These are phyloP conservation scores for Neofusicoccum ribis DNA, from an alignment of 2,329 filamentous ascomycete genomes.

Conservation along the genomic window DNA sequence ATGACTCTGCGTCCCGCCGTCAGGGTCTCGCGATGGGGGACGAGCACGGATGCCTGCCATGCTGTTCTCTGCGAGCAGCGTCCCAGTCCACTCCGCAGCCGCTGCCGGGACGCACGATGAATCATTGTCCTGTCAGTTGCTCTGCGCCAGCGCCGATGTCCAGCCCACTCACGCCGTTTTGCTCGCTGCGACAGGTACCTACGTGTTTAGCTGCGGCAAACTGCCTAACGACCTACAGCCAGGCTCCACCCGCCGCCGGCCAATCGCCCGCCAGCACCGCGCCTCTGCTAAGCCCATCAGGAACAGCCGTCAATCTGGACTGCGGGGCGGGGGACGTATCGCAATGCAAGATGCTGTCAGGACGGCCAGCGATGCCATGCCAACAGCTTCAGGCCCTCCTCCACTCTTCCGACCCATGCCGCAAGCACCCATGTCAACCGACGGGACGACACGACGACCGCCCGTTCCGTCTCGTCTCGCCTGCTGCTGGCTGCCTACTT, in stretches of 20 bases:
- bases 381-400: constrained; percentile 1
- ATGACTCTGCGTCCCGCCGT: neutral
- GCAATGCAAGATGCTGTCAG: neutral
- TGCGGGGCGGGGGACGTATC: constrained; percentile 9
- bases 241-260: neutral
- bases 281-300: constrained; percentile 7
- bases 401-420: neutral
- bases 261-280: neutral
- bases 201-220: constrained; percentile 9
- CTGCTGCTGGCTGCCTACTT: neutral
- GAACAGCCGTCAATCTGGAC: constrained; percentile 4
- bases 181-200: neutral
- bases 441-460: constrained; percentile 2
- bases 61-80: neutral
- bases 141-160: neutral
- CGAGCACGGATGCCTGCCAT: constrained; percentile 9
- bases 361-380: neutral
- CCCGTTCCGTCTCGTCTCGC: neutral
- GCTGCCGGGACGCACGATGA: constrained; percentile 6
- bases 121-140: neutral
- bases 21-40: constrained; percentile 5
- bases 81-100: neutral
- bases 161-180: neutral
- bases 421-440: neutral
- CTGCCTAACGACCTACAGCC: neutral